phyloP scores from a whole-genome alignment of 1,284 basidiomycete genomes.

The Boletus mariae region DNA sequence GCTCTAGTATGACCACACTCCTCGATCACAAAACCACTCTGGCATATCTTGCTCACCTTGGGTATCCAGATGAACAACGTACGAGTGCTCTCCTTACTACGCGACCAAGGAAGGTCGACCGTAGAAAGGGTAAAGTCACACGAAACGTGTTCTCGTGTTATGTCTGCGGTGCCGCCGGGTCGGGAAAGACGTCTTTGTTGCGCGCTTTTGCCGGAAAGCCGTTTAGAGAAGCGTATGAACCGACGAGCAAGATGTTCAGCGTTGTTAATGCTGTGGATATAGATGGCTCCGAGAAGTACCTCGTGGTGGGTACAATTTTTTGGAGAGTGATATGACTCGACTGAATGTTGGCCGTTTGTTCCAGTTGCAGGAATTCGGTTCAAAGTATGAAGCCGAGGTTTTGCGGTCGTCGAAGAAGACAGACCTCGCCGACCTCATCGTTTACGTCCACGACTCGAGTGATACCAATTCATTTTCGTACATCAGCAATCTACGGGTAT shows the following conservation, averaged over 20 bases:
- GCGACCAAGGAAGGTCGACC: slow-evolving; percentile 78
- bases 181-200: slow-evolving; percentile 89
- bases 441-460: slow-evolving; percentile 96
- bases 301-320: slow-evolving; percentile 65
- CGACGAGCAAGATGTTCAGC: slow-evolving; percentile 85
- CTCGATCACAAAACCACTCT: slow-evolving; percentile 90
- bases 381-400: slow-evolving; percentile 89
- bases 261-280: slow-evolving; percentile 97
- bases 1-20: slow-evolving; percentile 88
- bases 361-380: slow-evolving; percentile 95
- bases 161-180: slow-evolving; percentile 93
- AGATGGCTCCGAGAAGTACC: slow-evolving; percentile 91
- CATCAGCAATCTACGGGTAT: slow-evolving; percentile 90
- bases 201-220: slow-evolving; percentile 84
- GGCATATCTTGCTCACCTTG: slow-evolving; percentile 94
- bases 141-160: slow-evolving; percentile 91
- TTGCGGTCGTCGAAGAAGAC: slow-evolving; percentile 88
- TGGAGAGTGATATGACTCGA: not conserved
- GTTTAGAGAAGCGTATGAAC: slow-evolving; percentile 70
- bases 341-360: slow-evolving; percentile 7
- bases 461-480: slow-evolving; percentile 99
- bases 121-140: slow-evolving; percentile 82
- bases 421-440: slow-evolving; percentile 89
- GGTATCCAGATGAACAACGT: slow-evolving; percentile 73
- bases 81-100: slow-evolving; percentile 82